Conservation (phyloP, 208 protist species). For the Trypanosoma grayi region DNA sequence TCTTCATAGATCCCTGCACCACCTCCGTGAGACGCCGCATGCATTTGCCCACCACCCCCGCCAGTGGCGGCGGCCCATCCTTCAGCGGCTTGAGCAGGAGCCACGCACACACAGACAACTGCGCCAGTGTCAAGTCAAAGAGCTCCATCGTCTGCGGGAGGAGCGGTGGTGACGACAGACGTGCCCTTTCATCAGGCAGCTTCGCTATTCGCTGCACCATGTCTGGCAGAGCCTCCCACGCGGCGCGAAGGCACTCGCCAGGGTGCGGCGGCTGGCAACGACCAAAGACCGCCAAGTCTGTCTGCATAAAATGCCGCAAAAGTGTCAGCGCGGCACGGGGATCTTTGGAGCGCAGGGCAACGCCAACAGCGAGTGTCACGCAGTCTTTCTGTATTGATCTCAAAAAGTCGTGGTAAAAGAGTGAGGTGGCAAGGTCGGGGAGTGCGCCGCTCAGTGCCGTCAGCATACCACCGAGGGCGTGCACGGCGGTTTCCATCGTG, state of each 20-base stretch:
- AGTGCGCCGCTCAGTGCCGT: slow-evolving; percentile 28
- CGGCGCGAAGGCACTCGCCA: slow-evolving; percentile 4
- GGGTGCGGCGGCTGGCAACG: background rate
- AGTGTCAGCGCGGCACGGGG: slow-evolving; percentile 29
- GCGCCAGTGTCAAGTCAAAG: slow-evolving; percentile 14
- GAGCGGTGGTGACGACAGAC: background rate
- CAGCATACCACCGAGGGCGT: slow-evolving; percentile 30
- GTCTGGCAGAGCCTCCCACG: slow-evolving; percentile 19
- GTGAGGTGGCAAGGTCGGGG: slow-evolving; percentile 31
- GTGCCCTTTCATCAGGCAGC: background rate
- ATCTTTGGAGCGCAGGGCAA: slow-evolving; percentile 32
- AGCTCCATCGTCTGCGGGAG: slow-evolving; percentile 25
- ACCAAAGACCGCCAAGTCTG: slow-evolving; percentile 34
- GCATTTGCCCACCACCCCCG: slow-evolving; percentile 12
- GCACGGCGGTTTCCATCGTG: slow-evolving; percentile 38
- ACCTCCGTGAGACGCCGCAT: slow-evolving; percentile 24
- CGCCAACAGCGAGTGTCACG: slow-evolving; percentile 37
- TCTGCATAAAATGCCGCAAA: slow-evolving; percentile 44
- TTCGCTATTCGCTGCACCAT: slow-evolving; percentile 26
- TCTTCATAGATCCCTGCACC: slow-evolving; percentile 27
- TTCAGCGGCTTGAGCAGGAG: slow-evolving; percentile 19
- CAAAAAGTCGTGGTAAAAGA: slow-evolving; percentile 50
- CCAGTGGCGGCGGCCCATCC: slow-evolving; percentile 23
- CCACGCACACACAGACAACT: slow-evolving; percentile 26
- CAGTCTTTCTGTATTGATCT: slow-evolving; percentile 39